Evolutionary conservation across 306 rosid genomes (phyloP).

Genomic region (Phaseolus lunatus): DNA sequence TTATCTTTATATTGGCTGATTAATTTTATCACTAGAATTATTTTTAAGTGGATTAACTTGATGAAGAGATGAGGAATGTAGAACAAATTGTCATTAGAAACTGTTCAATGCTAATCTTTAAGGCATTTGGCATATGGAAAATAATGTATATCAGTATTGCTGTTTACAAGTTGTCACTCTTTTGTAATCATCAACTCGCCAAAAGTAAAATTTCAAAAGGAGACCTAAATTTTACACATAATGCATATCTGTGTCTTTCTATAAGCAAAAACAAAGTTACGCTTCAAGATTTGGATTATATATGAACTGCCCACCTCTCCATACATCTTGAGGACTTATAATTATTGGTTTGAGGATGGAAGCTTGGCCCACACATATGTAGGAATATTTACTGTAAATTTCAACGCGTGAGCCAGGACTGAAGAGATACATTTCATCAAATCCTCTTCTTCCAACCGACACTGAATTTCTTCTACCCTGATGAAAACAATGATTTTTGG

Average conservation of each 20-base stretch:
- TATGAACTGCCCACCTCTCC: slow-evolving; percentile 71
- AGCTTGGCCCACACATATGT: slow-evolving; percentile 73
- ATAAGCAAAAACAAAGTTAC: neutral
- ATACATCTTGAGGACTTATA: slow-evolving; percentile 57
- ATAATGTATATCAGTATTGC: neutral
- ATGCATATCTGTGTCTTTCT: neutral
- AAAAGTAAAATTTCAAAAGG: neutral
- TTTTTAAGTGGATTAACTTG: too few species aligned
- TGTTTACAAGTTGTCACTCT: neutral
- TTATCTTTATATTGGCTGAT: too few species aligned
- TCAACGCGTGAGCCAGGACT: slow-evolving; percentile 81
- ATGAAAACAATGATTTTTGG: slow-evolving; percentile 14
- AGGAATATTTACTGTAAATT: slow-evolving; percentile 66
- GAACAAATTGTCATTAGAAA: neutral
- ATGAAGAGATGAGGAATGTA: too few species aligned
- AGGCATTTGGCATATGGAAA: neutral
- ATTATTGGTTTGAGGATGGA: slow-evolving; percentile 71
- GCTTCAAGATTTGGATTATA: slow-evolving; percentile 70
- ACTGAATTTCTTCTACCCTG: slow-evolving; percentile 97
- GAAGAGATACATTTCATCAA: slow-evolving; percentile 74
- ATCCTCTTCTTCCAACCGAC: slow-evolving; percentile 71
- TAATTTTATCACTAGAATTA: too few species aligned
- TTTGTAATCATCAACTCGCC: neutral
- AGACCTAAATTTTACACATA: neutral
- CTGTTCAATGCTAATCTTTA: neutral